Conservation (phyloP, 2,329 filamentous ascomycete genomes). For the Purpureocillium lavendulum region DNA sequence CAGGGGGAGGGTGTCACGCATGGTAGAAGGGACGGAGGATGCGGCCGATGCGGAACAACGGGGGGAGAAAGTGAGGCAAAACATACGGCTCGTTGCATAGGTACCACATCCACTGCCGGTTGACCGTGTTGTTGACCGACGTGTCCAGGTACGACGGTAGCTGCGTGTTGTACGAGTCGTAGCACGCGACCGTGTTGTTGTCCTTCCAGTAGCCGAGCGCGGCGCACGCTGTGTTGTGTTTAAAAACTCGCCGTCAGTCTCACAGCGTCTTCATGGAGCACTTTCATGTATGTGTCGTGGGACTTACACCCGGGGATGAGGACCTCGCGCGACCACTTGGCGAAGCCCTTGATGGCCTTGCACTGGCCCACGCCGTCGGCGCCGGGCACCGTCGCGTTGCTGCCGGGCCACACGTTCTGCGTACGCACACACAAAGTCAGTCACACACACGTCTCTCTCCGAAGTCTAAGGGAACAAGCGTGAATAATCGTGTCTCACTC, state of each 20-base stretch:
- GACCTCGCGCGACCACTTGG: constrained; percentile 39
- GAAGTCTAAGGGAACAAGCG: no score
- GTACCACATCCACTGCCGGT: constrained; percentile 53
- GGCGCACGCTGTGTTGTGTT: constrained; percentile 37
- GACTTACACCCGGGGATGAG: constrained; percentile 39
- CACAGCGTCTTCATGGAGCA: no score
- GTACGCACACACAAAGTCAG: no score
- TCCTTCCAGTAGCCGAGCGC: constrained; percentile 38
- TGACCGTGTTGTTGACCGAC: constrained; percentile 32
- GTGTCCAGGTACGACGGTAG: constrained; percentile 42
- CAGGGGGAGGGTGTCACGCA: no score
- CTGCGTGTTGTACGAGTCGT: constrained; percentile 8
- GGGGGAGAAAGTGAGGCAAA: no score
- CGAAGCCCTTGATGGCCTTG: constrained; percentile 45
- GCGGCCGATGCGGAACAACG: no score
- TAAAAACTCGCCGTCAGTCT: no score
- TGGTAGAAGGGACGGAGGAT: no score
- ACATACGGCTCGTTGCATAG: constrained; percentile 52
- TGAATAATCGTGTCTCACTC: no score
- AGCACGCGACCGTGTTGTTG: constrained; percentile 16
- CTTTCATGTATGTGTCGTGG: no score
- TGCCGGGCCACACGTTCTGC: constrained; percentile 12
- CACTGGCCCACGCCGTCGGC: constrained; percentile 40
- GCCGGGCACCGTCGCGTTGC: constrained; percentile 6
- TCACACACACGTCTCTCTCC: no score